A percentile compares a stretch with the other conserved stretches of the same genome.
phyloP scores from a whole-genome alignment of 345 rosid species.

The Xanthoceras sorbifolium region DNA sequence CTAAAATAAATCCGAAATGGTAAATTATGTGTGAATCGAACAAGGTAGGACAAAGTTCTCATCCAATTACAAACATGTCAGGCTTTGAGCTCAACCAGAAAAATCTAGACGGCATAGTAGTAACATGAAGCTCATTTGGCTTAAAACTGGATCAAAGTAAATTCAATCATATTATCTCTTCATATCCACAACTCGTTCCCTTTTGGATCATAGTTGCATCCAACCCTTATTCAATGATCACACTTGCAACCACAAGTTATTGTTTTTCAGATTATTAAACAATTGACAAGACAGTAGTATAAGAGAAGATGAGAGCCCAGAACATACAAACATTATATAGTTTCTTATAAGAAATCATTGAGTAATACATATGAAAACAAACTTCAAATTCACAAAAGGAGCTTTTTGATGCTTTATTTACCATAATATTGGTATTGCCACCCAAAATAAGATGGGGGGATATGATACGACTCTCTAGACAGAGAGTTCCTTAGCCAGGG shows the following conservation, averaged over 20 bases:
- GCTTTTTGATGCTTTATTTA: background rate
- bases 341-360: background rate
- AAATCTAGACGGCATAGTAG: background rate
- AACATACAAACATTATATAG: background rate
- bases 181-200: no score
- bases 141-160: background rate
- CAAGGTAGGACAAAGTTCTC: background rate
- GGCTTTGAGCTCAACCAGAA: background rate
- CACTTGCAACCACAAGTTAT: no score
- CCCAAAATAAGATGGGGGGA: background rate
- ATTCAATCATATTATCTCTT: background rate
- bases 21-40: background rate
- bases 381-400: background rate
- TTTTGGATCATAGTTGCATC: no score
- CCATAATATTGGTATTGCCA: background rate
- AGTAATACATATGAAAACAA: background rate
- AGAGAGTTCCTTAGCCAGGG: slow-evolving; percentile 7
- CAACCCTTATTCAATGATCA: no score
- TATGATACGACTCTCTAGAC: background rate
- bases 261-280: no score
- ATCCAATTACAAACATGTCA: background rate
- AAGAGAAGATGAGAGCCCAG: background rate
- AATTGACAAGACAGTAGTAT: background rate
- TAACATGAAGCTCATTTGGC: background rate
- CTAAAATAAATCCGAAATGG: background rate